Conservation (phyloP, 352 stramenopile genomes). For the Phytopythium chamaehyphon region DNA sequence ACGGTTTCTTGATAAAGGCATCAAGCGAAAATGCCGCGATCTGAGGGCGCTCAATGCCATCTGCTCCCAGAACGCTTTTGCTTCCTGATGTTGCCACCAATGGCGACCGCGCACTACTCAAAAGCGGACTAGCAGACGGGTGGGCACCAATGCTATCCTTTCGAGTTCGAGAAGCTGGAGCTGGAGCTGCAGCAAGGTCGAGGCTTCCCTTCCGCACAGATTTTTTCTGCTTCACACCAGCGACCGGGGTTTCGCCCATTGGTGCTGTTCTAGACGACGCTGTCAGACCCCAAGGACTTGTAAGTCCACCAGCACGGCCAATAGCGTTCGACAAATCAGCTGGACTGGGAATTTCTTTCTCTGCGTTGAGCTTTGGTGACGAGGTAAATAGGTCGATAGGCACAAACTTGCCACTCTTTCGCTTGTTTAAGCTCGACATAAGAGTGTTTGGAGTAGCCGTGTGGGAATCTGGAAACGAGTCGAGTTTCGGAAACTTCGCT, state of each 20-base stretch:
- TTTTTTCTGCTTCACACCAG: not conserved
- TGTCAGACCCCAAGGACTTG: slow-evolving; percentile 1
- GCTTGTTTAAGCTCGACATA: slow-evolving; percentile 14
- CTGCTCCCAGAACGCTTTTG: slow-evolving; percentile 45
- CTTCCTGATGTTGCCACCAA: slow-evolving; percentile 2
- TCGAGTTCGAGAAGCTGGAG: slow-evolving; percentile 11
- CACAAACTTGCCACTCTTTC: slow-evolving; percentile 53
- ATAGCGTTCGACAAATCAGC: not conserved
- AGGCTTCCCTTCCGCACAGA: slow-evolving; percentile 28
- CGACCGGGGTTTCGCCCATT: not conserved
- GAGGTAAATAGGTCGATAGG: slow-evolving; percentile 45
- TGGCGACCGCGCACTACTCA: slow-evolving; percentile 18
- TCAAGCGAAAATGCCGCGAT: slow-evolving; percentile 59
- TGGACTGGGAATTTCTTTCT: too few species aligned
- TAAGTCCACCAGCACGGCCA: not conserved
- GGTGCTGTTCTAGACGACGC: not conserved
- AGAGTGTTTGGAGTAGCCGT: not conserved
- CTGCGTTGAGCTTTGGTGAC: not conserved
- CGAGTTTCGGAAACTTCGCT: not conserved
- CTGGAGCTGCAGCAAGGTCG: slow-evolving; percentile 7
- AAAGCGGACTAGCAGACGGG: slow-evolving; percentile 24
- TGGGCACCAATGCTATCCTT: slow-evolving; percentile 25
- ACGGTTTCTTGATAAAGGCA: slow-evolving; percentile 56
- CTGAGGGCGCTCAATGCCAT: slow-evolving; percentile 37
- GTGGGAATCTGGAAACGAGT: not conserved